Percentiles rank a stretch among this genome's conserved stretches.
These are phyloP conservation scores for Biscogniauxia mediterranea DNA, from an alignment of 2,329 filamentous ascomycete genomes.

Conservation along the genomic window DNA sequence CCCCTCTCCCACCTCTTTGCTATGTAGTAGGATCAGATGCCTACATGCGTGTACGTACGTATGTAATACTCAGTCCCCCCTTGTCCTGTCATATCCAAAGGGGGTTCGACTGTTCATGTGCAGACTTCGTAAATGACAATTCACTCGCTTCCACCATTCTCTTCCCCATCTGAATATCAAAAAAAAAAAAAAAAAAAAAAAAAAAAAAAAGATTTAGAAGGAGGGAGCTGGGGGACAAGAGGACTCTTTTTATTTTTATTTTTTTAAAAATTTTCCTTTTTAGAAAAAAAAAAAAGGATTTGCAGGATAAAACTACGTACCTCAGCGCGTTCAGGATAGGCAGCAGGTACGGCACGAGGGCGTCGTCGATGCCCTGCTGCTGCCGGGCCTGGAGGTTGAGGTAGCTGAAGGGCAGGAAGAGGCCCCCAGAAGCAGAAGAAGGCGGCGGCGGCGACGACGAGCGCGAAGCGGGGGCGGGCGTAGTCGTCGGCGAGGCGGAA, in stretches of 20 bases:
- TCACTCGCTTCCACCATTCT: background rate
- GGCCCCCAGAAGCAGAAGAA: slow-evolving; percentile 57
- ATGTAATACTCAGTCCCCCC: no score
- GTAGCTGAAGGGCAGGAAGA: slow-evolving; percentile 56
- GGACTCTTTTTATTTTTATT: background rate
- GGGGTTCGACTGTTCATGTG: no score
- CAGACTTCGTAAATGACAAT: no score
- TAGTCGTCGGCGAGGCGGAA: slow-evolving; percentile 50
- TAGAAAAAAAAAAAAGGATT: no score
- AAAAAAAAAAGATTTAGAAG: background rate
- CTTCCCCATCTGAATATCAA: no score
- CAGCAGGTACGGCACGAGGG: slow-evolving; percentile 46
- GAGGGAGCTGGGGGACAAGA: background rate
- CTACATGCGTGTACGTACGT: no score
- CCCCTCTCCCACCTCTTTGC: no score
- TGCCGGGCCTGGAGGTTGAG: slow-evolving; percentile 47
- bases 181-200: background rate
- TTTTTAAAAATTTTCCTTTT: background rate
- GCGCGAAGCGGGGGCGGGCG: slow-evolving; percentile 39
- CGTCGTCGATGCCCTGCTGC: slow-evolving; percentile 40
- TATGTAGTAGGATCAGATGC: no score
- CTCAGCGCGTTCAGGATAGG: slow-evolving; percentile 57
- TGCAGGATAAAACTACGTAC: slow-evolving; percentile 28
- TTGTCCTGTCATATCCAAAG: no score
- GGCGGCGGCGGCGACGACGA: slow-evolving; percentile 41